Base-by-base conservation (phyloP, 2,329 filamentous ascomycete genomes). In the Fusarium sp. region DNA sequence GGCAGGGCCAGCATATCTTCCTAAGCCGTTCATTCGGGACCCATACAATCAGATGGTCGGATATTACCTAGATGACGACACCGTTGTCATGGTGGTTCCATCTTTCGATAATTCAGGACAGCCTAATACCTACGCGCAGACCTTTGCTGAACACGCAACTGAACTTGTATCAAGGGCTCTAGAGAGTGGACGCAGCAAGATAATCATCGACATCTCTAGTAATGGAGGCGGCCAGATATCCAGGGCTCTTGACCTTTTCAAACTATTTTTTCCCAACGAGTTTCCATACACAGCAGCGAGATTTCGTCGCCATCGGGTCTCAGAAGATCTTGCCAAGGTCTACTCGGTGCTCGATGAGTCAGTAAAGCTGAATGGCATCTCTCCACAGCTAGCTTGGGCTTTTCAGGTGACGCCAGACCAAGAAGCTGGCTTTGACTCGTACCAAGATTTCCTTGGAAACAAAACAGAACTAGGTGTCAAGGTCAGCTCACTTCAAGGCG, bases 131-230 rank as follows among this genome's bases (percentile, higher is more conserved):
- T 32, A 53, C 9, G 46, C 56, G 4, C 10, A n/a, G 4, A n/a
- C 25, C 1, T 43, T 59, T 22, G 41, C 43, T 2, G 22, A 51
- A 1, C 11, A 39, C 0, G 35, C 41, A 2, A 44, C 25, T 8
- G 20, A 45, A 3, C 54, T 51, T 23, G 32, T 56, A 2, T 17
- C 14, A 5, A 10, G 17, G n/a, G 64, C 64, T 15, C 1, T 48
- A 2, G 45, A 22, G 0, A 32, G 56, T 8, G 62, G 62, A 2
- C 65, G 60, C 7, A 59, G 55, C 23, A 88, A 86, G 73, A 79
- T 92, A 7, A 81, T 92, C 30, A 85, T 92, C 60, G 90, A 92
- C 65, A 72, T 92, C 8, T 83, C 85, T 6, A 82, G 79, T 3
- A 92, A 92, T 66, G 80, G 80, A 0, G 90, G 89, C 39, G 89